Evolutionary conservation across 352 stramenopile genomes (phyloP), one percentile per base, ranked within the genome.

Genomic region (Phytophthora citricola): DNA sequence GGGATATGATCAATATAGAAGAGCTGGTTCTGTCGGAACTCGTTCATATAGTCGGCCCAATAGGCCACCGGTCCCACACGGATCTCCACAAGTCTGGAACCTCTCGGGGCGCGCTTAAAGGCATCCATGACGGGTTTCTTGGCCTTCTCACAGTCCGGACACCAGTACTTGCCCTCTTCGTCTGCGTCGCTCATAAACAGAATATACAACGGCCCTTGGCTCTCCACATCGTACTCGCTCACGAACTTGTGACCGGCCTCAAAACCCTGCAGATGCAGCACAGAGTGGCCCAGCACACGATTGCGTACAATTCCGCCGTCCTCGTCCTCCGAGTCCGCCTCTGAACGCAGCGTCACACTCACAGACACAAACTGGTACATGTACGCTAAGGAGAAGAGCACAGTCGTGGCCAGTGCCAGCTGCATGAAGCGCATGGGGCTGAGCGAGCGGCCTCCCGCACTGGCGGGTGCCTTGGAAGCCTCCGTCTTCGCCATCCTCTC

Each of bases 1-100:
- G 87, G 87, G 57, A 94, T 89, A 48, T 88, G 80, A 60, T 92
- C 83, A 48, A 94, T 75, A 65, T 93, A 92, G 52, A 94, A 92
- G 41, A 92, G 72, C 45, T 91, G 75, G 57, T 92, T 91, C 66
- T 92, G 84, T n/a, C 76, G 69, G 61, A 94, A 94, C 36, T 84
- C 71, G 63, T 94, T 94, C 71, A 85, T 82, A 50, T 90, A 76
- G 61, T 94, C 75, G 26, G 76, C 74, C 87, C 87, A 94, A 36
- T 93, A 82, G 11, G 63, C 47, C 6, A 79, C 40, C 3, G 71
- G 63, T 0, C 87, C 87, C 5, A 93, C 69, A 47, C 83, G 83
- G 54, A 94, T 91, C 67, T 94, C 87, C 6, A 92, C 79, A 36
- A 94, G 64, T 55, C 72, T 74, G 1, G 84, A 90, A 53, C 82